Base-by-base conservation (phyloP, 2,329 filamentous ascomycete species). In the Paecilomyces formosus region DNA sequence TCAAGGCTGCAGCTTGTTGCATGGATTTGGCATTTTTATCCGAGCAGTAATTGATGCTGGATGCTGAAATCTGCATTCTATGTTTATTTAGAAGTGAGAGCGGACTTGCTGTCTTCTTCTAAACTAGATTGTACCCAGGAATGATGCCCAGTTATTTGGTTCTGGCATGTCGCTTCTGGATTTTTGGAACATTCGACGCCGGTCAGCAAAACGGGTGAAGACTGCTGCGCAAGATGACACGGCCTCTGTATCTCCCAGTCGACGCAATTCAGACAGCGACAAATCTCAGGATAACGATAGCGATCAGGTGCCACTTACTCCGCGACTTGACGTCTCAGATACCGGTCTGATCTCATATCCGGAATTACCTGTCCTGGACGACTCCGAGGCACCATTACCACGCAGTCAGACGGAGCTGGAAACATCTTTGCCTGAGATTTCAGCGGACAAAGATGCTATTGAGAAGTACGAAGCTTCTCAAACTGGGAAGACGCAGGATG, bases 391-490 rank as follows among this genome's bases (percentile, higher is more conserved):
- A 2, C 59, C 61, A 2, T 57, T 69, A 51, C 60, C 69, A 56
- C 72, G 66, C 50, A 75, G 74, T 49, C 79, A 81, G 63, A 91
- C 88, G 12, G 87, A 88, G 57, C 77, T 92, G 53, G 89, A 92
- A 66, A 86, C 81, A 61, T 87, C 87, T 5, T 76, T 96, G 5
- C 89, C 90, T 13, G 79, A 81, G 0, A 78, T 93, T 1, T 78
- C 83, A 63, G 83, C 82, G 2, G 87, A 88, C 62, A 81, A 87
- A 64, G 82, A 88, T 59, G 89, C 90, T 2, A 89, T 96, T 59
- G 82, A 88, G 61, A 85, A 90, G 63, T 96, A 96, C 67, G 89
- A 96, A 73, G 79, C 80, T 1, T 86, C 86, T 62, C 83, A 83
- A 64, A 81, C 82, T 28, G 85, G 83, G 67, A 70, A 8, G 68